Evolutionary conservation across 176 grass and related monocot genomes (phyloP).

Genomic region (Bonia amplexicaulis): DNA sequence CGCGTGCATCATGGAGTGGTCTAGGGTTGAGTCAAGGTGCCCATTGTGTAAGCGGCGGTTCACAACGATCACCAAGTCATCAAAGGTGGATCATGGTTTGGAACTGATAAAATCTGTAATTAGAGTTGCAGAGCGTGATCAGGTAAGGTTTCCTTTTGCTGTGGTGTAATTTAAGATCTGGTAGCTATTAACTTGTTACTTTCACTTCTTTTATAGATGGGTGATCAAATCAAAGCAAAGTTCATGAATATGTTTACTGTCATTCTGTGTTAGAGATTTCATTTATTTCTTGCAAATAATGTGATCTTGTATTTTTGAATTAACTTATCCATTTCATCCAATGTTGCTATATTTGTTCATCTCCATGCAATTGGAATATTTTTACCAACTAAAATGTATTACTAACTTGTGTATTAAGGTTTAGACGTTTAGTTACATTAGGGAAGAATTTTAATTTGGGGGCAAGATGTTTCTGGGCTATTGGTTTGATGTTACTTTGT

Average conservation of each 20-base stretch:
- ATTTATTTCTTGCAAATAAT: constrained; percentile 4
- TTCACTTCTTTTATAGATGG: neutral
- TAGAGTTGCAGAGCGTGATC: constrained; percentile 71
- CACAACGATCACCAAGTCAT: constrained; percentile 78
- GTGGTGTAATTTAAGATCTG: constrained; percentile 11
- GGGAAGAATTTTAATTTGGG: neutral
- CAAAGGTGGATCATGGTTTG: constrained; percentile 51
- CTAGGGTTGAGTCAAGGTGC: constrained; percentile 86
- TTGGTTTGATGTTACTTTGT: neutral
- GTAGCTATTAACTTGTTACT: neutral
- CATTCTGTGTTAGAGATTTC: neutral
- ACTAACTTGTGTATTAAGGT: neutral
- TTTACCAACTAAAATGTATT: neutral
- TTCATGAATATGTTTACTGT: constrained; percentile 4
- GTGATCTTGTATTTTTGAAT: neutral
- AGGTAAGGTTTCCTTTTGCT: constrained; percentile 50
- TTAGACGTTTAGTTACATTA: neutral
- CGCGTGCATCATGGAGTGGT: constrained; percentile 86
- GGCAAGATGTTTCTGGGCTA: neutral
- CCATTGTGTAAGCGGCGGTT: constrained; percentile 88
- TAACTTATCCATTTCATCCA: neutral
- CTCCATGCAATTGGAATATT: neutral
- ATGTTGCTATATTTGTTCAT: neutral
- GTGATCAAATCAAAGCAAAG: neutral
- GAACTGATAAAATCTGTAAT: constrained; percentile 58